Percentiles rank a stretch among this genome's conserved stretches.
phyloP scores from a whole-genome alignment of 345 rosid genomes.

The Corchorus olitorius region DNA sequence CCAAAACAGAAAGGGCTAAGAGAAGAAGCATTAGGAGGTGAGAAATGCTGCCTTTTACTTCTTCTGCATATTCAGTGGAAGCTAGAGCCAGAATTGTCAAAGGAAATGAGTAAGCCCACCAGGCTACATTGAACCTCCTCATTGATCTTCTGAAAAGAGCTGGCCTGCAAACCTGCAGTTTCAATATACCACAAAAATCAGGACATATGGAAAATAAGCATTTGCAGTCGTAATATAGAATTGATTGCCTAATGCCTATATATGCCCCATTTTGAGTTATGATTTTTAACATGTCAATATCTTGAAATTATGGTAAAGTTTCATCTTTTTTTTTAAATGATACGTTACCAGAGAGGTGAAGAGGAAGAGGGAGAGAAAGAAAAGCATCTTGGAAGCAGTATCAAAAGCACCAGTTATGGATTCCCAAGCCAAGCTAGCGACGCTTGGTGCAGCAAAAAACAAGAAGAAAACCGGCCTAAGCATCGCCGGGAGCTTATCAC shows the following conservation, averaged over 20 bases:
- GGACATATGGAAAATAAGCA: neutral
- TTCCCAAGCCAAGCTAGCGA: slow-evolving; percentile 55
- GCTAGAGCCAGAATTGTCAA: slow-evolving; percentile 44
- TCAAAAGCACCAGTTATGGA: slow-evolving; percentile 37
- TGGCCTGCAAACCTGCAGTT: slow-evolving; percentile 29
- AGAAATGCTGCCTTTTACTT: slow-evolving; percentile 25
- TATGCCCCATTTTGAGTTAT: neutral
- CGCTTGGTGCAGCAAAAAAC: slow-evolving; percentile 45
- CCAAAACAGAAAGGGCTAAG: slow-evolving; percentile 32
- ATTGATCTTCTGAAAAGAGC: slow-evolving; percentile 37
- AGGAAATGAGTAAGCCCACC: slow-evolving; percentile 54
- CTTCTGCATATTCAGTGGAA: slow-evolving; percentile 36
- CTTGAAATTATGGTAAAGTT: neutral
- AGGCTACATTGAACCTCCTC: slow-evolving; percentile 41
- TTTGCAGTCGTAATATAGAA: neutral
- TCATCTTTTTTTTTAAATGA: neutral
- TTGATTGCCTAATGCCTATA: neutral
- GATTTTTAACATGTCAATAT: neutral
- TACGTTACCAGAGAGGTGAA: slow-evolving; percentile 38
- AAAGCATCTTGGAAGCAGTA: slow-evolving; percentile 38
- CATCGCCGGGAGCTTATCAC: slow-evolving; percentile 43
- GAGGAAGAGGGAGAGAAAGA: slow-evolving; percentile 43
- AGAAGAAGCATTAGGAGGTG: slow-evolving; percentile 32
- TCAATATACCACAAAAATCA: neutral
- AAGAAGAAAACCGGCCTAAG: slow-evolving; percentile 47